Percentiles rank a stretch among this genome's conserved stretches.
Evolutionary conservation across 73 alveolate species (phyloP).

Genomic region (Tetrahymena elliotti): DNA sequence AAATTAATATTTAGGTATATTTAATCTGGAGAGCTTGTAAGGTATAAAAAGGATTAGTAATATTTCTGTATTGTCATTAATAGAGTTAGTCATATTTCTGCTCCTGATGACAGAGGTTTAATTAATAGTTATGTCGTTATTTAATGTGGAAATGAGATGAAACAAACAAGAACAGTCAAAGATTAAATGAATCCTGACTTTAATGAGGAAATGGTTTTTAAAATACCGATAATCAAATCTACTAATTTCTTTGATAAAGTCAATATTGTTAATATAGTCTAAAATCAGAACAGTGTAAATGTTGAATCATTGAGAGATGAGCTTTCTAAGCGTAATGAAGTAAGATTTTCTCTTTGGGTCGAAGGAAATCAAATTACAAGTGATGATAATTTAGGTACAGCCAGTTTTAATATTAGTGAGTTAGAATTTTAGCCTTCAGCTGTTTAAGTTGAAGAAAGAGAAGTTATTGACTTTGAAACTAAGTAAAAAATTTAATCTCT

Average conservation of each 20-base stretch:
- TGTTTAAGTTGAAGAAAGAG: not conserved
- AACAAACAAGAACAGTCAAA: constrained; percentile 23
- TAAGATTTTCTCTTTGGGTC: constrained; percentile 28
- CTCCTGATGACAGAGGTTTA: constrained; percentile 46
- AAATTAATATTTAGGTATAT: not conserved
- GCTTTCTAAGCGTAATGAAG: constrained; percentile 20
- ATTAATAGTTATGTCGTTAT: constrained; percentile 23
- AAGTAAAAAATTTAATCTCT: not conserved
- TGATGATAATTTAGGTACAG: constrained; percentile 30
- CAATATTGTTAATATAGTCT: constrained; percentile 9
- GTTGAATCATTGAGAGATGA: constrained; percentile 31
- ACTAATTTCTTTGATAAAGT: constrained; percentile 17
- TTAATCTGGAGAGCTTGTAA: constrained; percentile 21
- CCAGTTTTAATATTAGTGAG: not conserved
- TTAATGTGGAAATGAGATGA: constrained; percentile 30
- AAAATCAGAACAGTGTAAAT: not conserved
- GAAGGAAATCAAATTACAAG: constrained; percentile 36
- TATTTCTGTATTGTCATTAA: constrained; percentile 19
- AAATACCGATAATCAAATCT: constrained; percentile 12
- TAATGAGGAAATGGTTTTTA: constrained; percentile 40
- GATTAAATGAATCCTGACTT: constrained; percentile 36
- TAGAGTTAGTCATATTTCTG: constrained; percentile 10
- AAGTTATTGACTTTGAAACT: not conserved
- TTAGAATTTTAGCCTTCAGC: not conserved
- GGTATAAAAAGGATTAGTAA: constrained; percentile 23